phyloP scores from a whole-genome alignment of 768 basidiomycete genomes.

The Cyclocybe cylindracea region DNA sequence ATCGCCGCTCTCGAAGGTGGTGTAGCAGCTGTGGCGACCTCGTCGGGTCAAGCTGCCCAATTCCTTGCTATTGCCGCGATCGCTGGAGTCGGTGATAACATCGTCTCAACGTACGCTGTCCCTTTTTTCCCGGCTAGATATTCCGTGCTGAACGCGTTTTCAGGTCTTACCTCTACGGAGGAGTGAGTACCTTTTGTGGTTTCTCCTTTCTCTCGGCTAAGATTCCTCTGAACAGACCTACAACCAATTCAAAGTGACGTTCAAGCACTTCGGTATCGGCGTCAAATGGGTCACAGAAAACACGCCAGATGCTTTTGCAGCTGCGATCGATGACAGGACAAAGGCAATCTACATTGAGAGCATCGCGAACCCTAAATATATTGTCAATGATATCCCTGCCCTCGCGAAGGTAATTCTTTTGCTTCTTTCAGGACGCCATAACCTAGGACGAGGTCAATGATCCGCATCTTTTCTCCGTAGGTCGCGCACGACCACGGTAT shows the following conservation, averaged over 20 bases:
- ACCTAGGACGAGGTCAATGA: not conserved
- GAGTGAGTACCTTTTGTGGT: slow-evolving; percentile 40
- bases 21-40: slow-evolving; percentile 68
- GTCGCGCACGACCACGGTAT: slow-evolving; percentile 72
- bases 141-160: slow-evolving; percentile 4
- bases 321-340: slow-evolving; percentile 75
- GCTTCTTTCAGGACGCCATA: not conserved
- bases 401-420: slow-evolving; percentile 57
- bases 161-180: slow-evolving; percentile 68
- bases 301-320: slow-evolving; percentile 57
- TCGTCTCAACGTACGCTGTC: slow-evolving; percentile 61
- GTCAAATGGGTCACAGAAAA: slow-evolving; percentile 62
- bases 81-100: slow-evolving; percentile 72
- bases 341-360: slow-evolving; percentile 76
- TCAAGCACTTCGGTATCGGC: slow-evolving; percentile 68
- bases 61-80: slow-evolving; percentile 68
- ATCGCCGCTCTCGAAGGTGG: slow-evolving; percentile 84
- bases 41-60: slow-evolving; percentile 79
- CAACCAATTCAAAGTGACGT: slow-evolving; percentile 75
- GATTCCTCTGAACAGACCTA: slow-evolving; percentile 48
- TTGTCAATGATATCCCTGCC: slow-evolving; percentile 64
- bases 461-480: slow-evolving; percentile 26
- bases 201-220: not conserved
- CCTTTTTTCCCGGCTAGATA: not conserved
- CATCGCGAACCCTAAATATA: slow-evolving; percentile 80